phyloP scores from a whole-genome alignment of 306 rosid species.

The Urtica urens region DNA sequence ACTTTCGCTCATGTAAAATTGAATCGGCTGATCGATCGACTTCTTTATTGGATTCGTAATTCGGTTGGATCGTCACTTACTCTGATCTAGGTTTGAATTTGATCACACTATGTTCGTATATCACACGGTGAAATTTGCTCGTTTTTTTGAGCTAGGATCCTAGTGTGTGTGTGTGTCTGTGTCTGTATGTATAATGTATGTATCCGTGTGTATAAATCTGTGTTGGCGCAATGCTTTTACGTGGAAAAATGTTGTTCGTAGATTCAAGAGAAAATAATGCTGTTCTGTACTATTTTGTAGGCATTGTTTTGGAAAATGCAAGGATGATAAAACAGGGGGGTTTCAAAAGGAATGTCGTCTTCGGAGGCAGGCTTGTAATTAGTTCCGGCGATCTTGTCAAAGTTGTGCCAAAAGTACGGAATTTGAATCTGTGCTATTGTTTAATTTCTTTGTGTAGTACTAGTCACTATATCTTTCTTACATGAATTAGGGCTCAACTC shows the following conservation, averaged over 20 bases:
- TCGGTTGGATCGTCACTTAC: too few relatives aligned
- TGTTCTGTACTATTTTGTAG: conserved; percentile 12
- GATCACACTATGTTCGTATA: too few relatives aligned
- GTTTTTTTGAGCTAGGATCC: too few relatives aligned
- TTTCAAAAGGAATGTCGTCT: conserved; percentile 31
- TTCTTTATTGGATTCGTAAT: not conserved
- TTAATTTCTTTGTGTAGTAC: not conserved
- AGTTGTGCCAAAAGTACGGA: conserved; percentile 65
- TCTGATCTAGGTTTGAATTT: too few relatives aligned
- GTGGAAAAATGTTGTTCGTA: conserved; percentile 1
- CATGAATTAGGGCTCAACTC: too few relatives aligned
- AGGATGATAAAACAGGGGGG: conserved; percentile 65
- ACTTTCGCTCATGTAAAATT: not conserved
- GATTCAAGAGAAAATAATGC: not conserved
- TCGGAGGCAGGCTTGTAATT: conserved; percentile 50
- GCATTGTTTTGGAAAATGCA: conserved; percentile 72
- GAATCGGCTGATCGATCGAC: not conserved
- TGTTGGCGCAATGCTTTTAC: not conserved
- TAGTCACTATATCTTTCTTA: too few relatives aligned
- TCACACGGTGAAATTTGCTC: too few relatives aligned
- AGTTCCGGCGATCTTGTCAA: conserved; percentile 62
- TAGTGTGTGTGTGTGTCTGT: too few relatives aligned
- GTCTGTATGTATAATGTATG: too few relatives aligned
- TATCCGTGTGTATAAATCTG: not conserved
- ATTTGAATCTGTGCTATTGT: conserved; percentile 1